Percentiles rank a stretch among this genome's conserved stretches.
Evolutionary conservation across 2,329 filamentous ascomycete species (phyloP).

Genomic region (Arthrobotrys entomopaga): DNA sequence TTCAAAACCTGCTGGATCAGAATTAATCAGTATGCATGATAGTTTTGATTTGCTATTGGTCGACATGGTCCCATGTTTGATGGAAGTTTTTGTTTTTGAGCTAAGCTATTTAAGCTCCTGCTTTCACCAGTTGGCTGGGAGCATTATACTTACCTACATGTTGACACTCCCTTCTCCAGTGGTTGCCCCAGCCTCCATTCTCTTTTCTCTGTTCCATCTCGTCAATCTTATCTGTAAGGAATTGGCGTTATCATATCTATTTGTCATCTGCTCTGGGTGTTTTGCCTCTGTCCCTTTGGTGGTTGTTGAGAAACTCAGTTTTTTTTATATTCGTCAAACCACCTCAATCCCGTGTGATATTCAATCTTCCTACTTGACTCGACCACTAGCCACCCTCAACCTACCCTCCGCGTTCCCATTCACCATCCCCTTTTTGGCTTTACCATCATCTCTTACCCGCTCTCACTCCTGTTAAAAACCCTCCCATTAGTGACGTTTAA

Average conservation of each 20-base stretch:
- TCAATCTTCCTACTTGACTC: not conserved
- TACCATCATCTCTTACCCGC: not conserved
- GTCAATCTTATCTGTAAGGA: not conserved
- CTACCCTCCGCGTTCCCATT: too few species aligned
- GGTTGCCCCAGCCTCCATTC: not conserved
- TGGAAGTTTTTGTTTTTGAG: not conserved
- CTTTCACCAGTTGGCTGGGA: too few species aligned
- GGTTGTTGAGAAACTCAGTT: conserved; percentile 2
- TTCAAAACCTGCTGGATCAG: too few species aligned
- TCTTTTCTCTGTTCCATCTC: not conserved
- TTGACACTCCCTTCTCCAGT: too few species aligned
- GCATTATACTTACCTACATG: too few species aligned
- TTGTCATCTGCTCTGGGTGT: conserved; percentile 11
- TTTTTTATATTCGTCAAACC: conserved; percentile 2
- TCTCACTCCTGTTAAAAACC: too few species aligned
- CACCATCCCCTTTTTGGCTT: too few species aligned
- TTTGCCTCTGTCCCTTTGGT: not conserved
- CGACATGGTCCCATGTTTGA: too few species aligned
- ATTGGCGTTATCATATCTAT: not conserved
- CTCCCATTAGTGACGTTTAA: not conserved
- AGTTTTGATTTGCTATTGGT: too few species aligned
- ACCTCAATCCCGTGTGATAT: not conserved
- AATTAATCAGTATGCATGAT: too few species aligned
- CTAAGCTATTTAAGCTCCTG: conserved; percentile 2
- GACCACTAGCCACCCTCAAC: not conserved